phyloP scores from a whole-genome alignment of 176 grass and related monocot genomes.

The maize (Zea mays) region Zm-B73-REFERENCE-NAM-5.0 NC_050097.1:176295501-176296000 shows the following conservation, averaged over 20 bases:
- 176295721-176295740: neutral
- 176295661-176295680: constrained; percentile 2
- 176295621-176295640: constrained; percentile 21
- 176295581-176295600: constrained; percentile 23
- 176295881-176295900: constrained; percentile 11
- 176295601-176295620: constrained; percentile 18
- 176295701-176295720: constrained; percentile 11
- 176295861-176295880: constrained; percentile 6
- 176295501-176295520: constrained; percentile 91
- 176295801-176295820: neutral
- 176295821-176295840: constrained; percentile 9
- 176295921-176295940: neutral
- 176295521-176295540: constrained; percentile 97
- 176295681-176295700: constrained; percentile 7
- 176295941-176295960: neutral
- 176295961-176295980: neutral
- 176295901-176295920: constrained; percentile 6
- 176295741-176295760: constrained; percentile 26
- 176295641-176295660: constrained; percentile 20
- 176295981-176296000: constrained; percentile 7
- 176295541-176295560: constrained; percentile 99
- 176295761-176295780: constrained; percentile 22
- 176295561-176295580: constrained; percentile 74
- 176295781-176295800: neutral
- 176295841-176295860: neutral